Evolutionary conservation across 2,329 filamentous ascomycete genomes (phyloP), one percentile per base, ranked within the genome.

Genomic region (Eutypella sp.): DNA sequence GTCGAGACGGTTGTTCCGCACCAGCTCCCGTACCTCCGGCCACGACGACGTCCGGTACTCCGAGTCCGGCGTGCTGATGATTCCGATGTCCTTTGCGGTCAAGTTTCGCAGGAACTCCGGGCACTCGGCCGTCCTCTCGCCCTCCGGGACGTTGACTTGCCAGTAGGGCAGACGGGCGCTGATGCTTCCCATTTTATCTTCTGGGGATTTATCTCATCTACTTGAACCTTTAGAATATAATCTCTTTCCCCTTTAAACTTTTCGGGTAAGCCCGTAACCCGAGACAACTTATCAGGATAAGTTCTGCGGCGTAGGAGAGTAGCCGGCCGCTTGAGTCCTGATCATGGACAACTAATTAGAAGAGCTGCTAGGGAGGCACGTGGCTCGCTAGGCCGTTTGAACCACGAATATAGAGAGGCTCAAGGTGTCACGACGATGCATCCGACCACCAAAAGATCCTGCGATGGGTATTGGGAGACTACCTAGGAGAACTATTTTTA

Each of bases 81-180:
- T 87, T 36, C 64, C 61, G 13, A 74, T 71, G 63, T 95, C 87
- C 67, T 93, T 95, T 38, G 72, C 69, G 41, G 72, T 76, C 45
- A 85, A 69, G 53, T 79, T 72, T 42, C 61, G 66, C 31, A 96
- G 78, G 61, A 81, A 93, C 5, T 77, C 74, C 0, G 91, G 91
- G 59, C 90, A 95, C 44, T 82, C 72, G 2, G 66, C 56, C 0
- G 83, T 81, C 62, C 84, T 80, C 51, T 84, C 68, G 22, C 72
- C 63, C 29, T 70, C 67, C 0, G 87, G 81, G 15, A 95, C 70
- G 64, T 96, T 96, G 66, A 86, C 76, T 51, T 92, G 85, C 90
- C 90, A 96, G 71, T 85, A 95, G 0, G 85, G 84, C 55, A 70
- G 42, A n/a, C n/a, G n/a, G 20, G 41, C 41, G 13, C 50, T 42